Percentiles rank a stretch among this genome's conserved stretches.
Evolutionary conservation across 2,329 filamentous ascomycete genomes (phyloP).

Genomic region (Dactylellina haptotyla): DNA sequence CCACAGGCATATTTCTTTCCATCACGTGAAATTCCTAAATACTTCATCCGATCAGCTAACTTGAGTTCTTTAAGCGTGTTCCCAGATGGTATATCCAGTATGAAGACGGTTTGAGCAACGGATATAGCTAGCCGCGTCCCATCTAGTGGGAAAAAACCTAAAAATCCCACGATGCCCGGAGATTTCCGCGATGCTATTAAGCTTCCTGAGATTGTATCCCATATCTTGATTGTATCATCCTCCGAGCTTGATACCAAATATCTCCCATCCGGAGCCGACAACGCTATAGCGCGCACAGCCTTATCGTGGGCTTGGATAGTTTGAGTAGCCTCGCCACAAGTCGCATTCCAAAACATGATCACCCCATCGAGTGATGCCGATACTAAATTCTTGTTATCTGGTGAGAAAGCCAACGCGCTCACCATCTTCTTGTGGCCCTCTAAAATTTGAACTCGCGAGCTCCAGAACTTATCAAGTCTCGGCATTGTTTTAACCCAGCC

Average conservation of each 20-base stretch:
- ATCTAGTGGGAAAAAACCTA: too few relatives aligned
- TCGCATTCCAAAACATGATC: slow-evolving; percentile 2
- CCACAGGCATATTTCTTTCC: too few relatives aligned
- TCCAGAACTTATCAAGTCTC: neutral
- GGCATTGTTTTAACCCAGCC: slow-evolving; percentile 4
- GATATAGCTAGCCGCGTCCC: too few relatives aligned
- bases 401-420: slow-evolving; percentile 63
- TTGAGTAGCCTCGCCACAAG: neutral
- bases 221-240: slow-evolving; percentile 8
- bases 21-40: too few relatives aligned
- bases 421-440: neutral
- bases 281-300: neutral
- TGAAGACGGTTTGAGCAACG: too few relatives aligned
- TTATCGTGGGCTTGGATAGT: neutral
- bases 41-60: too few relatives aligned
- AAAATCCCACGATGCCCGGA: too few relatives aligned
- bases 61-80: too few relatives aligned
- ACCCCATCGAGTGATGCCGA: neutral
- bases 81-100: too few relatives aligned
- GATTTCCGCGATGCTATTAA: too few relatives aligned
- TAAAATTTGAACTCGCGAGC: neutral
- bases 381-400: slow-evolving; percentile 88
- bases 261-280: slow-evolving; percentile 10
- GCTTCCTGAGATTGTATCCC: slow-evolving; percentile 68
- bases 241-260: slow-evolving; percentile 20